These are phyloP conservation scores for Tubosaeta sp. DNA, from an alignment of 768 basidiomycete genomes.

Conservation along the genomic window DNA sequence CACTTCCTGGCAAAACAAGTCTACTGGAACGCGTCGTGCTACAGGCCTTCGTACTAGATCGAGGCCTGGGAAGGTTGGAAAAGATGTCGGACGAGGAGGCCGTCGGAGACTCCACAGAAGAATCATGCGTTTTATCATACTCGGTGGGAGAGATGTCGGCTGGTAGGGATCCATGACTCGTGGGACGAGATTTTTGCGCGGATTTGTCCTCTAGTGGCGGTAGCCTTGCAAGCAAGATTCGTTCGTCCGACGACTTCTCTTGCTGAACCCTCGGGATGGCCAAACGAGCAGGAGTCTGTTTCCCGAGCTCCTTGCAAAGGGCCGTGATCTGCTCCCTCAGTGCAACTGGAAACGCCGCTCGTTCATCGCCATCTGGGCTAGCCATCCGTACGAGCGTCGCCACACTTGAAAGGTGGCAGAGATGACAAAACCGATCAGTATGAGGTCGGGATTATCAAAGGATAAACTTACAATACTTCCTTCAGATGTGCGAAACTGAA, in stretches of 20 bases:
- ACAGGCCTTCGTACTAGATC: not conserved
- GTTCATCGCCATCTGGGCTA: conserved; percentile 44
- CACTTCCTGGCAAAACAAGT: not conserved
- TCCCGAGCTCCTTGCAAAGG: conserved; percentile 65
- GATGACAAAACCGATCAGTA: not conserved
- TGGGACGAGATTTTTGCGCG: not conserved
- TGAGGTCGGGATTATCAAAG: not conserved
- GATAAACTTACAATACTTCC: conserved; percentile 71
- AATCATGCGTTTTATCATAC: not conserved
- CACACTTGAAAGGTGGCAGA: conserved; percentile 45
- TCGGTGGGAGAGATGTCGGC: not conserved
- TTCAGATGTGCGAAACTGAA: conserved; percentile 90
- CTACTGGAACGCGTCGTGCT: not conserved
- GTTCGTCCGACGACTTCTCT: not conserved
- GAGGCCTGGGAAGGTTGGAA: not conserved
- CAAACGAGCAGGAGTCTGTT: conserved; percentile 18
- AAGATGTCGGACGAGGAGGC: not conserved
- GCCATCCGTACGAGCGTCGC: conserved; percentile 68
- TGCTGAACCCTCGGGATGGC: not conserved
- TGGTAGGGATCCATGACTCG: not conserved
- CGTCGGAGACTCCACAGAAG: not conserved
- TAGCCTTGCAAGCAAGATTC: not conserved
- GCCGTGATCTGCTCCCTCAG: conserved; percentile 56
- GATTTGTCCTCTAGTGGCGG: not conserved
- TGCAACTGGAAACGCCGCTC: conserved; percentile 45